Percentiles rank a stretch among this genome's conserved stretches.
Evolutionary conservation across 306 rosid species (phyloP).

Genomic region (Vachellia pachyceras): DNA sequence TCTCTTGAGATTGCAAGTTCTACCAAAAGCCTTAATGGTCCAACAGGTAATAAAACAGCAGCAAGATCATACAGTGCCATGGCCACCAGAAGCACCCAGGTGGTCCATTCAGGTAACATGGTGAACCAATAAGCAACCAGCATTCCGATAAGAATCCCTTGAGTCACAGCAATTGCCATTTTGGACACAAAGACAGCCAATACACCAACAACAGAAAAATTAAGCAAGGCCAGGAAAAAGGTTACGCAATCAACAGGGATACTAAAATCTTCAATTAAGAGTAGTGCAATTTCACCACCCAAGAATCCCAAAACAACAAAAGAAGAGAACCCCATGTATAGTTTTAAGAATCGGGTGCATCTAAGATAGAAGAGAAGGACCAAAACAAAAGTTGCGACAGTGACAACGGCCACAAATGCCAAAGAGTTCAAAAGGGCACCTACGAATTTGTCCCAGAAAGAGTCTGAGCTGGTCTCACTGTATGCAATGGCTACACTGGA

Average conservation of each 20-base stretch:
- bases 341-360: constrained; percentile 72
- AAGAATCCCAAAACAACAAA: constrained; percentile 73
- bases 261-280: constrained; percentile 54
- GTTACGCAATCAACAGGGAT: constrained; percentile 74
- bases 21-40: constrained; percentile 83
- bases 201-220: constrained; percentile 88
- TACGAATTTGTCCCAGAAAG: constrained; percentile 81
- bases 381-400: constrained; percentile 70
- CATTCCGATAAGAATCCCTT: constrained; percentile 84
- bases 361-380: constrained; percentile 86
- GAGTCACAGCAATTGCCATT: constrained; percentile 83
- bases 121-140: constrained; percentile 92
- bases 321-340: constrained; percentile 88
- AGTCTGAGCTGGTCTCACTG: constrained; percentile 66
- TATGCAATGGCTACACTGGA: constrained; percentile 75
- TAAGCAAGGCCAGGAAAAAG: constrained; percentile 59
- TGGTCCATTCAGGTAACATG: constrained; percentile 94
- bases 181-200: constrained; percentile 88
- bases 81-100: constrained; percentile 87
- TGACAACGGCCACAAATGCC: constrained; percentile 70
- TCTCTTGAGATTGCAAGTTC: constrained; percentile 93
- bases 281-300: constrained; percentile 73
- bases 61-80: constrained; percentile 95
- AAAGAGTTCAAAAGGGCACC: constrained; percentile 88
- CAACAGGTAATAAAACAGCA: constrained; percentile 84